Percentiles rank a stretch among this genome's conserved stretches.
Conservation (phyloP, 768 basidiomycete species). For the Coprinellus micaceus region DNA sequence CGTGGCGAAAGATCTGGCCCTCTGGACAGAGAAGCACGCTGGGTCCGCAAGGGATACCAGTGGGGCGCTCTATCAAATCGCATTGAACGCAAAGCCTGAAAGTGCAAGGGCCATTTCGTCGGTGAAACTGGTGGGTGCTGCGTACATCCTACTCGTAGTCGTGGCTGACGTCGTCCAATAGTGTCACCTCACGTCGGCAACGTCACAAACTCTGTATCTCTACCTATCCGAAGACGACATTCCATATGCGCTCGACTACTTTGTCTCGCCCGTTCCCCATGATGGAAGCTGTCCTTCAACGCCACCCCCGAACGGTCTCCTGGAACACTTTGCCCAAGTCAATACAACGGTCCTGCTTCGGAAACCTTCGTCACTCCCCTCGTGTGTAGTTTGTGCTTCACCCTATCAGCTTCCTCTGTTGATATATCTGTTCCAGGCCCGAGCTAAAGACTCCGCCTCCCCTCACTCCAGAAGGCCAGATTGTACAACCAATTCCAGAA, state of each 20-base stretch:
- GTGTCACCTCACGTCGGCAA: slow-evolving; percentile 63
- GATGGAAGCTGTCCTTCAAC: slow-evolving; percentile 59
- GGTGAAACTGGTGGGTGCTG: slow-evolving; percentile 51
- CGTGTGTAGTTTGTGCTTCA: slow-evolving; percentile 37
- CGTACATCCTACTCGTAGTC: slow-evolving; percentile 7
- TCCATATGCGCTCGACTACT: slow-evolving; percentile 72
- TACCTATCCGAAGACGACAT: slow-evolving; percentile 42
- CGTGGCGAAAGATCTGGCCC: slow-evolving; percentile 44
- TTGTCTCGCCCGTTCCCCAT: slow-evolving; percentile 62
- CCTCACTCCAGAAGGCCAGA: slow-evolving; percentile 62
- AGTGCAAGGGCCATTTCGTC: slow-evolving; percentile 55
- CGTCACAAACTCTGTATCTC: slow-evolving; percentile 54
- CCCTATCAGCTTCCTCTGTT: background rate
- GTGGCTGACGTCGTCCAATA: slow-evolving; percentile 23
- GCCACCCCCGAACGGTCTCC: slow-evolving; percentile 17
- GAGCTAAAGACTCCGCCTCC: slow-evolving; percentile 66
- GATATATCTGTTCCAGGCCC: slow-evolving; percentile 42
- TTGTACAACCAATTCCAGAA: slow-evolving; percentile 57
- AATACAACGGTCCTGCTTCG: slow-evolving; percentile 54
- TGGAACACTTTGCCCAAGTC: slow-evolving; percentile 22
- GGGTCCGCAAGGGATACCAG: slow-evolving; percentile 31
- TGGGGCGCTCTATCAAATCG: slow-evolving; percentile 65
- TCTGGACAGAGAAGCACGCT: slow-evolving; percentile 34
- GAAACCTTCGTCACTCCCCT: slow-evolving; percentile 48
- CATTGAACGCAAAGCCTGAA: slow-evolving; percentile 47